These are phyloP conservation scores for Clitopilus hobsonii DNA, from an alignment of 768 basidiomycete genomes.

Conservation along the genomic window DNA sequence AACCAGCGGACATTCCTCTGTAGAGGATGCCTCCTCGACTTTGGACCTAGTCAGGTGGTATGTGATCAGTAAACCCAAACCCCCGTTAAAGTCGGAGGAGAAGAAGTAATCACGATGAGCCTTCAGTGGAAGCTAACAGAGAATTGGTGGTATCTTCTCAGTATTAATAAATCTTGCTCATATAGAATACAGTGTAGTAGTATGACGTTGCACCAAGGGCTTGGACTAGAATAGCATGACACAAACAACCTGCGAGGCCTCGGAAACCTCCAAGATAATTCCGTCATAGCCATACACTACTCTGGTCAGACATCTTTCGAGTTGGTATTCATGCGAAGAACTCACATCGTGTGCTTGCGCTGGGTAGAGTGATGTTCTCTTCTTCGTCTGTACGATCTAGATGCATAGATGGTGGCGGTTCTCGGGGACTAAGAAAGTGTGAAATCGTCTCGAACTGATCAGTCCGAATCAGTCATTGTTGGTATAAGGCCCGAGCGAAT, in stretches of 20 bases:
- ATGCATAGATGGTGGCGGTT: conserved; percentile 74
- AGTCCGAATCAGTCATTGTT: not conserved
- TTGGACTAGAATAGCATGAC: conserved; percentile 58
- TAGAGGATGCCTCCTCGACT: conserved; percentile 87
- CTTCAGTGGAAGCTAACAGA: not conserved
- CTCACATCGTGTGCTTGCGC: conserved; percentile 63
- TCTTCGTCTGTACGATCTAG: conserved; percentile 78
- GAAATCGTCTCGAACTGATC: conserved; percentile 71
- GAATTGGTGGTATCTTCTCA: no score
- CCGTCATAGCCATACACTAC: conserved; percentile 79
- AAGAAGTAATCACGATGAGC: not conserved
- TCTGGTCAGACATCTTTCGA: no score
- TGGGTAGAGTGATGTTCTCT: conserved; percentile 62
- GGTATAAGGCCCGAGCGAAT: not conserved
- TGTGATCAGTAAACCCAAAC: conserved; percentile 55
- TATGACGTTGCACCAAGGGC: not conserved
- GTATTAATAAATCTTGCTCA: no score
- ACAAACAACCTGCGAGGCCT: conserved; percentile 71
- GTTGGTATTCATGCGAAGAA: conserved; percentile 3
- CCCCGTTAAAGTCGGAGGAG: conserved; percentile 5
- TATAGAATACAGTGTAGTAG: no score
- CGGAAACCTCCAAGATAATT: conserved; percentile 74
- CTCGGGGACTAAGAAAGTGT: conserved; percentile 72
- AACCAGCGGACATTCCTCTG: conserved; percentile 78
- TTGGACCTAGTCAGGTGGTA: conserved; percentile 86